Conservation (phyloP, 306 rosid species). For the Prunus fruticosa region DNA sequence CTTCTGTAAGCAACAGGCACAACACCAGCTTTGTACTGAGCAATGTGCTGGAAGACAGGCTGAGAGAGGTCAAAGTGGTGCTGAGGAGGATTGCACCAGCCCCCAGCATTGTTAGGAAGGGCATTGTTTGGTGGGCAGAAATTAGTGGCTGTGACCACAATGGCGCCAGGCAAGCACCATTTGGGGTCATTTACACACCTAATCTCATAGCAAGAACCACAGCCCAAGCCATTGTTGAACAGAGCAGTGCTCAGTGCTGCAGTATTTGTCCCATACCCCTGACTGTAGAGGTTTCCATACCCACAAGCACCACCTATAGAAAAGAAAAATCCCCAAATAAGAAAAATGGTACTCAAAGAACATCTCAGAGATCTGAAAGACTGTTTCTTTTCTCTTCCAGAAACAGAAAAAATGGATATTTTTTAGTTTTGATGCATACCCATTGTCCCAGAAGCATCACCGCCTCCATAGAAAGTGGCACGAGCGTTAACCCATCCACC, state of each 20-base stretch:
- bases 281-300: conserved; percentile 93
- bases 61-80: conserved; percentile 97
- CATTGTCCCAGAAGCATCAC: conserved; percentile 99
- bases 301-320: conserved; percentile 96
- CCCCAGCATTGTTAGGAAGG: conserved; percentile 82
- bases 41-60: conserved; percentile 88
- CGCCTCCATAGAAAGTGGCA: conserved; percentile 95
- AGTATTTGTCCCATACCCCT: conserved; percentile 97
- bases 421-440: conserved; percentile 40
- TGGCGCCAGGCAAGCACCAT: conserved; percentile 92
- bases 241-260: conserved; percentile 95
- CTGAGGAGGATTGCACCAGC: conserved; percentile 98
- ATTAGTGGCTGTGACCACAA: conserved; percentile 93
- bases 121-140: conserved; percentile 98
- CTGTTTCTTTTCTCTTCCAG: too few relatives aligned
- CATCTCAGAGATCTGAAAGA: too few relatives aligned
- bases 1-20: conserved; percentile 90
- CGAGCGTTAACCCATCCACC: conserved; percentile 88
- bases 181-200: conserved; percentile 59
- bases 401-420: not conserved
- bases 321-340: not conserved
- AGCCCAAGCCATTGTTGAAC: conserved; percentile 90
- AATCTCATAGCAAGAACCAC: conserved; percentile 91
- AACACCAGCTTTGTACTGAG: conserved; percentile 89
- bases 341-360: not conserved